phyloP scores from a whole-genome alignment of 2,329 filamentous ascomycete species.

The Cordyceps militaris region DNA sequence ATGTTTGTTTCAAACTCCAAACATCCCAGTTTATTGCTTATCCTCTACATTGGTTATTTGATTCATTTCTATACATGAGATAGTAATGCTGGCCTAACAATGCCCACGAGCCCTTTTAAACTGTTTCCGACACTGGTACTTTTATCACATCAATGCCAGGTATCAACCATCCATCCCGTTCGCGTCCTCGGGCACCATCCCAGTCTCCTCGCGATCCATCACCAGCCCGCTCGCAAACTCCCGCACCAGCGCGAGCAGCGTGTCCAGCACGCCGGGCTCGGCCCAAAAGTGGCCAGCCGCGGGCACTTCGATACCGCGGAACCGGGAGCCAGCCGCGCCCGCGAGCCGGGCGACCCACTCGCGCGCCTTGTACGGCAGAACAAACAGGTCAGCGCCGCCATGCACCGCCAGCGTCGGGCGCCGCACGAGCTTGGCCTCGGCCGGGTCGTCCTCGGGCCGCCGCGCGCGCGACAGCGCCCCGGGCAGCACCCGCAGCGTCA shows the following conservation, averaged over 20 bases:
- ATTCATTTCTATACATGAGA: too few relatives aligned
- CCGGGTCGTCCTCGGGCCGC: slow-evolving; percentile 21
- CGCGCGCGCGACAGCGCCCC: slow-evolving; percentile 17
- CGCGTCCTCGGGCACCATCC: too few relatives aligned
- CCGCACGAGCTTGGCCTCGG: slow-evolving; percentile 49
- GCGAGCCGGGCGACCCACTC: slow-evolving; percentile 56
- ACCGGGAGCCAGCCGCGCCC: slow-evolving; percentile 34
- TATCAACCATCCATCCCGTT: too few relatives aligned
- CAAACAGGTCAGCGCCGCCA: slow-evolving; percentile 69
- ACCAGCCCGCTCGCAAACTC: slow-evolving; percentile 19
- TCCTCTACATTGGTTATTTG: too few relatives aligned
- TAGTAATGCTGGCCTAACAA: too few relatives aligned
- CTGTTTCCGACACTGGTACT: too few relatives aligned
- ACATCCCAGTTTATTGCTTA: too few relatives aligned
- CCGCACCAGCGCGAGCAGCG: slow-evolving; percentile 25
- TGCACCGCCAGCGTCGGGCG: slow-evolving; percentile 64
- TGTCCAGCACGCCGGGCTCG: slow-evolving; percentile 41
- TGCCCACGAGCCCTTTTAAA: too few relatives aligned
- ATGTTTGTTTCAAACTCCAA: too few relatives aligned
- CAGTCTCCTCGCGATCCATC: slow-evolving; percentile 16
- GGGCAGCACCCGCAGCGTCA: slow-evolving; percentile 52
- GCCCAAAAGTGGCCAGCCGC: slow-evolving; percentile 58
- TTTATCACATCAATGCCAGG: too few relatives aligned
- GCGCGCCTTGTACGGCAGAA: slow-evolving; percentile 55
- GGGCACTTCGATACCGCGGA: slow-evolving; percentile 40